A percentile compares a stretch with the other conserved stretches of the same genome.
phyloP scores from a whole-genome alignment of 495 filamentous ascomycete species.

The Lophium mytilinum region DNA sequence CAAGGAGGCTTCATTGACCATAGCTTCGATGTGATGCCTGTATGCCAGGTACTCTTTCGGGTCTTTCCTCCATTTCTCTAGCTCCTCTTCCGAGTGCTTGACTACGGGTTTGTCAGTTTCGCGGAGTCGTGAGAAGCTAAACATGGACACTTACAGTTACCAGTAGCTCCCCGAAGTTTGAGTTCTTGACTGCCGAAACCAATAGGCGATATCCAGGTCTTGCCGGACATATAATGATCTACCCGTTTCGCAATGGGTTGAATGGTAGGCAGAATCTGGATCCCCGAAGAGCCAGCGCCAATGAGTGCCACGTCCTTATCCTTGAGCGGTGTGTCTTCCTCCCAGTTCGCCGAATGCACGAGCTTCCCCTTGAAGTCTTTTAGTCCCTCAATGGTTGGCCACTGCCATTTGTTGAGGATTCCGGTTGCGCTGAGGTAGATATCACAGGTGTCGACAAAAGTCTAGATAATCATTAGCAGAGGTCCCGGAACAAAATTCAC shows the following conservation, averaged over 20 bases:
- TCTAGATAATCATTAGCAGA: not conserved
- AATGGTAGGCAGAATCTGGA: slow-evolving; percentile 15
- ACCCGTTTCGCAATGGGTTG: slow-evolving; percentile 6
- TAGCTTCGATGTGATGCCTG: not conserved
- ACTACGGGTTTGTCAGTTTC: not conserved
- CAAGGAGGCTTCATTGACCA: not conserved
- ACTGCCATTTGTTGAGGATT: slow-evolving; percentile 14
- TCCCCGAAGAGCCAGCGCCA: slow-evolving; percentile 13
- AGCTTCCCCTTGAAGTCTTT: slow-evolving; percentile 15
- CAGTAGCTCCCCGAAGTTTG: not conserved
- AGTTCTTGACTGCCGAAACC: slow-evolving; percentile 4
- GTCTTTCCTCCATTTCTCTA: slow-evolving; percentile 2
- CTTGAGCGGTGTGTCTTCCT: not conserved
- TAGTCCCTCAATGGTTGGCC: slow-evolving; percentile 18
- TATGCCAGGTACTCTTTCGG: not conserved
- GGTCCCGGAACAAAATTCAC: not conserved
- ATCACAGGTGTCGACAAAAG: slow-evolving; percentile 11
- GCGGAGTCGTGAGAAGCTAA: not conserved
- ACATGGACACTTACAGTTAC: not conserved
- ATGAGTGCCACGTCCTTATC: slow-evolving; percentile 11
- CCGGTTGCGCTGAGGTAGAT: slow-evolving; percentile 17
- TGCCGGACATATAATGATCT: not conserved
- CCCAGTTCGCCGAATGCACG: slow-evolving; percentile 17
- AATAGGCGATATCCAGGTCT: slow-evolving; percentile 3
- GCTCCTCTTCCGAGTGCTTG: slow-evolving; percentile 6